These are phyloP conservation scores for Penicillium corylophilum DNA, from an alignment of 2,329 filamentous ascomycete genomes.

Conservation along the genomic window DNA sequence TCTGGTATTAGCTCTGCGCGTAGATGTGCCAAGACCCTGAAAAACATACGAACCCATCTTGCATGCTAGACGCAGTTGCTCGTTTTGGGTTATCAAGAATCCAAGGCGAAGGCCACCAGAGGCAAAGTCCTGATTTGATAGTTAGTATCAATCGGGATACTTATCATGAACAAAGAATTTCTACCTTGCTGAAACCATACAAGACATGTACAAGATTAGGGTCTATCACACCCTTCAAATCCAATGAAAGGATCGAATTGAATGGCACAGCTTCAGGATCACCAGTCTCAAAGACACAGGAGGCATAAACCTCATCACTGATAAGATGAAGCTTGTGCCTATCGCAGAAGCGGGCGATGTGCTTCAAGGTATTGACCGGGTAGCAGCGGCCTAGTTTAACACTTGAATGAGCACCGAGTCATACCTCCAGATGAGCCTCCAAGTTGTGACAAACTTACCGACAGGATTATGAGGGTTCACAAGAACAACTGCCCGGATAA, in stretches of 20 bases:
- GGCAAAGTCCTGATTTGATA: constrained; percentile 27
- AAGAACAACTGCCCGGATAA: constrained; percentile 43
- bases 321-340: constrained; percentile 53
- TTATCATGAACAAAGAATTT: constrained; percentile 22
- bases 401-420: neutral
- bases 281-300: constrained; percentile 49
- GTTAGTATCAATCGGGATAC: constrained; percentile 26
- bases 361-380: constrained; percentile 40
- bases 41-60: constrained; percentile 26
- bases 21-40: no score
- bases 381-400: constrained; percentile 44
- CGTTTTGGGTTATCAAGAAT: constrained; percentile 28
- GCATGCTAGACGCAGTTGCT: constrained; percentile 26
- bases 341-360: constrained; percentile 52
- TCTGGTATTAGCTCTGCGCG: neutral
- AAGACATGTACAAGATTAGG: constrained; percentile 51
- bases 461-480: constrained; percentile 49
- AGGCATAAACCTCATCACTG: constrained; percentile 58
- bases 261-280: constrained; percentile 40
- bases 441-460: constrained; percentile 20
- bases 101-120: constrained; percentile 31
- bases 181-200: constrained; percentile 43
- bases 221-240: constrained; percentile 47
- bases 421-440: neutral
- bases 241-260: constrained; percentile 47